These are phyloP conservation scores for Pseudogymnoascus sp. DNA, from an alignment of 2,329 filamentous ascomycete species.

Conservation along the genomic window DNA sequence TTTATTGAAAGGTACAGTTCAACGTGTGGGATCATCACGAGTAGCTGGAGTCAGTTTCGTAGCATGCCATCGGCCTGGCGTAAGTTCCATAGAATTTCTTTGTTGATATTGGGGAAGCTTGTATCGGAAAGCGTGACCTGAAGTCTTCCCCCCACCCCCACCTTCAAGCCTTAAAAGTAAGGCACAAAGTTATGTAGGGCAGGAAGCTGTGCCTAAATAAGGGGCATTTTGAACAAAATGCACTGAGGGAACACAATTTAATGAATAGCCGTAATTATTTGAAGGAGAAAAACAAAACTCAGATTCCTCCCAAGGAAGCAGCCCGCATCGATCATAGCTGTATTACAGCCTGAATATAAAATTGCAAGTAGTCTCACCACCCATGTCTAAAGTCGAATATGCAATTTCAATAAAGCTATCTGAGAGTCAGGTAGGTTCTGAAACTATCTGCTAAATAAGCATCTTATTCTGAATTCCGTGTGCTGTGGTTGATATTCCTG, in stretches of 20 bases:
- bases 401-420: not conserved
- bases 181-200: not conserved
- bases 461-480: constrained; percentile 3
- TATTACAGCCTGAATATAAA: not conserved
- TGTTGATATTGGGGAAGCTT: constrained; percentile 8
- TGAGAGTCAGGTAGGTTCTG: not conserved
- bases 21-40: not conserved
- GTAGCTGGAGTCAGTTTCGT: not conserved
- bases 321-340: not conserved
- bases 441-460: constrained; percentile 2
- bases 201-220: not conserved
- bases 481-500: not conserved
- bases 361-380: not conserved
- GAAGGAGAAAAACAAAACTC: not conserved
- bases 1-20: constrained; percentile 6
- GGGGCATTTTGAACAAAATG: not conserved
- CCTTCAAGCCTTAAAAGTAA: not conserved
- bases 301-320: not conserved
- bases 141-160: not conserved
- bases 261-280: not conserved
- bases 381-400: not conserved
- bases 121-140: not conserved
- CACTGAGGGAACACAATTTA: not conserved
- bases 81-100: constrained; percentile 3
- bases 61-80: not conserved